A percentile compares a stretch with the other conserved stretches of the same genome.
phyloP scores from a whole-genome alignment of 306 rosid species.

The Potentilla sterilis region DNA sequence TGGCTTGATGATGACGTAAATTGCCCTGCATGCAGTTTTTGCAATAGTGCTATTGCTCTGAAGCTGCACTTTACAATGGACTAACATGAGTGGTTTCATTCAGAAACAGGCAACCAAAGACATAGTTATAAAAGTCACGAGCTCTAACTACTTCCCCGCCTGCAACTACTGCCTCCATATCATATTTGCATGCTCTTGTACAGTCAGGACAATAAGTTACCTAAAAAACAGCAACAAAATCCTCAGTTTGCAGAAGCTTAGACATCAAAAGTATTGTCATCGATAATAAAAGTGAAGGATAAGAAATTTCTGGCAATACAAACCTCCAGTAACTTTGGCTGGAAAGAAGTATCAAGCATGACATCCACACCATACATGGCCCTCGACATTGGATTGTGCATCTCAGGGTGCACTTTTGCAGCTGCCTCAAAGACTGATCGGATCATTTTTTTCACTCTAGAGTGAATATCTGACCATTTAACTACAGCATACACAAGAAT shows the following conservation, averaged over 20 bases:
- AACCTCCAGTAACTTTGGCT: constrained; percentile 91
- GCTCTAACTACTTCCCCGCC: constrained; percentile 51
- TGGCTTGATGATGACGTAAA: neutral
- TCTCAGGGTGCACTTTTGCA: constrained; percentile 76
- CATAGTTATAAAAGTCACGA: constrained; percentile 63
- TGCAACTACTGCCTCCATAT: constrained; percentile 52
- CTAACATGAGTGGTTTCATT: constrained; percentile 66
- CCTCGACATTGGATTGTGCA: constrained; percentile 74
- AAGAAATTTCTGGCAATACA: constrained; percentile 20
- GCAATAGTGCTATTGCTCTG: no score
- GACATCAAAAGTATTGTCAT: neutral
- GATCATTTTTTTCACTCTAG: constrained; percentile 63
- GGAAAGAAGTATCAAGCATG: constrained; percentile 75
- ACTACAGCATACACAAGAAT: constrained; percentile 38
- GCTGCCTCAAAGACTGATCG: constrained; percentile 86
- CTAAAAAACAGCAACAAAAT: constrained; percentile 33
- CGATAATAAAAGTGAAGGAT: neutral
- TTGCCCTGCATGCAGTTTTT: neutral
- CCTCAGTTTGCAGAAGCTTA: neutral
- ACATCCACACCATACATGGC: constrained; percentile 94
- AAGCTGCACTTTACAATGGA: constrained; percentile 40
- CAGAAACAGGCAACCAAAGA: constrained; percentile 79
- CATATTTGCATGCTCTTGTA: constrained; percentile 82
- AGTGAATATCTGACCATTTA: constrained; percentile 79
- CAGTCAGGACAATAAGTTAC: constrained; percentile 98